Evolutionary conservation across 148 eudicot species (phyloP).

Genomic region (Silene latifolia): DNA sequence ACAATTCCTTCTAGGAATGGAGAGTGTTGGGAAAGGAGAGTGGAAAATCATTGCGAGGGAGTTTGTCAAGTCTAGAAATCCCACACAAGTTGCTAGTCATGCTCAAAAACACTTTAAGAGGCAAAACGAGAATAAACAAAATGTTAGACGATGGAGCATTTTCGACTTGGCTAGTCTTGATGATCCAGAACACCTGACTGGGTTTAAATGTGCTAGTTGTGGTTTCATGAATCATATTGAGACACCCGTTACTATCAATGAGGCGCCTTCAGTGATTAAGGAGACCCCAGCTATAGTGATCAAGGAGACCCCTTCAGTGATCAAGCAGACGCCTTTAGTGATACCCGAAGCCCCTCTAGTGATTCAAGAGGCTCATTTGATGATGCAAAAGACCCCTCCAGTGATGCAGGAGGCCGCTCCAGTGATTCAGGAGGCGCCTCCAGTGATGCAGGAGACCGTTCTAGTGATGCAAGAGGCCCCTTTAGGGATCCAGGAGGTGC

Average conservation of each 20-base stretch:
- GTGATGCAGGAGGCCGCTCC: too few species aligned
- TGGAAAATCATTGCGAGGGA: slow-evolving; percentile 38
- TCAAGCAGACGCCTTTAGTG: too few species aligned
- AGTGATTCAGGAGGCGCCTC: too few species aligned
- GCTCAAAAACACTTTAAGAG: slow-evolving; percentile 38
- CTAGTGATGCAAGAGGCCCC: too few species aligned
- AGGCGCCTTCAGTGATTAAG: background rate
- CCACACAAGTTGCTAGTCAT: slow-evolving; percentile 46
- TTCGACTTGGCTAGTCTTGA: slow-evolving; percentile 5
- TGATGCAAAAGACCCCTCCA: too few species aligned
- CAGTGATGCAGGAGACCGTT: background rate
- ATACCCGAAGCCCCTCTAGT: too few species aligned
- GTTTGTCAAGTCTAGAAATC: slow-evolving; percentile 28
- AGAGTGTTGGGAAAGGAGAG: slow-evolving; percentile 33
- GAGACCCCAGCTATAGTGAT: too few species aligned
- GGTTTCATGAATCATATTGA: background rate
- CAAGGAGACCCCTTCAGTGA: too few species aligned
- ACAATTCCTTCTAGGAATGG: slow-evolving; percentile 34
- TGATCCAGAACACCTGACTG: too few species aligned
- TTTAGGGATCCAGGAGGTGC: too few species aligned
- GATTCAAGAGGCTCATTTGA: too few species aligned
- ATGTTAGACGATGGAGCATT: slow-evolving; percentile 27
- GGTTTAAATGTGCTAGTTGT: background rate
- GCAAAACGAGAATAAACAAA: slow-evolving; percentile 1
- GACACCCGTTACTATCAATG: background rate